These are phyloP conservation scores for Daldinia grandis DNA, from an alignment of 495 filamentous ascomycete genomes.

Conservation along the genomic window DNA sequence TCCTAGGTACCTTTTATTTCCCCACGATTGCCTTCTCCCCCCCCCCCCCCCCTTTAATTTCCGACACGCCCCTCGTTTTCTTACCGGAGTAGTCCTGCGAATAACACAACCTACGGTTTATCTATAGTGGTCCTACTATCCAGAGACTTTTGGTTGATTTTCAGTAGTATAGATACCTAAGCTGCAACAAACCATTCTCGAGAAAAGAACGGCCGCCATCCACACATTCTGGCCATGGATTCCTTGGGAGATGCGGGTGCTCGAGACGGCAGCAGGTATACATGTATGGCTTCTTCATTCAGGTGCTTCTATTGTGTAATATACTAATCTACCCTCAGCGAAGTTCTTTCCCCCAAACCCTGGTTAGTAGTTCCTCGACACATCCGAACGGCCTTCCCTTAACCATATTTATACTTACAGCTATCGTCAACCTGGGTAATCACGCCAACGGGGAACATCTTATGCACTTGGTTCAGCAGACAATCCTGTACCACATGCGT, in stretches of 20 bases:
- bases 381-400: neutral
- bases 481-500: neutral
- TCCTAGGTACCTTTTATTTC: neutral
- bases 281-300: conserved; percentile 5
- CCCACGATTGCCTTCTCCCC: neutral
- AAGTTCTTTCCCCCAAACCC: conserved; percentile 9
- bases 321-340: conserved; percentile 19
- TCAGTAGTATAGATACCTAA: neutral
- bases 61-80: neutral
- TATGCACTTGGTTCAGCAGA: neutral
- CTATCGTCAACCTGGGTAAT: neutral
- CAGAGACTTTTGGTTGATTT: neutral
- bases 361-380: neutral
- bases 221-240: neutral
- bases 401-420: neutral
- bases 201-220: neutral
- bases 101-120: neutral
- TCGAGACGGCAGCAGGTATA: neutral
- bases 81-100: neutral
- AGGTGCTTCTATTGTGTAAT: neutral
- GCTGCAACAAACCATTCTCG: too few species aligned
- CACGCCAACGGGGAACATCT: neutral
- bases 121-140: neutral
- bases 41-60: neutral
- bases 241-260: neutral